Conservation (phyloP, 2,329 filamentous ascomycete genomes). For the Pseudophaeomoniella oleicola region DNA sequence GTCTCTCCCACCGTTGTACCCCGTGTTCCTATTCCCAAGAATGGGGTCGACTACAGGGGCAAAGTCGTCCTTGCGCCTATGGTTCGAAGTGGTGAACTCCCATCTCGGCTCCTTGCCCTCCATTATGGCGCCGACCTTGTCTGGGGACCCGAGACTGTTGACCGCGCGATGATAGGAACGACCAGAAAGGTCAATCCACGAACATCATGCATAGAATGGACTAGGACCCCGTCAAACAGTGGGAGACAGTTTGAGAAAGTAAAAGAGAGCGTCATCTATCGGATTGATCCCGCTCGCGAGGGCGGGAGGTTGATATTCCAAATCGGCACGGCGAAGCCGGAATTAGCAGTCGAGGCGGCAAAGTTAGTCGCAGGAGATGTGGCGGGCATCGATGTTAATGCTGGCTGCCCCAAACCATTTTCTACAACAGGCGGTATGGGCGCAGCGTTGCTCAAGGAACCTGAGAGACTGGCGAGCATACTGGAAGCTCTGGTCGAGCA, state of each 20-base stretch:
- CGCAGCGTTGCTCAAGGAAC: slow-evolving; percentile 71
- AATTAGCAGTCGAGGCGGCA: slow-evolving; percentile 70
- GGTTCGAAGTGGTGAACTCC: slow-evolving; percentile 93
- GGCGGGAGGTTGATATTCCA: slow-evolving; percentile 71
- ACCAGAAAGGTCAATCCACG: slow-evolving; percentile 60
- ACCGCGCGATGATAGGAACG: slow-evolving; percentile 80
- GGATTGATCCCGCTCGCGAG: slow-evolving; percentile 66
- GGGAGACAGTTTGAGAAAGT: slow-evolving; percentile 19
- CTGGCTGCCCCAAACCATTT: slow-evolving; percentile 96
- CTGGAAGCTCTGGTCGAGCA: slow-evolving; percentile 67
- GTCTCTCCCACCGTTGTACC: too few relatives aligned
- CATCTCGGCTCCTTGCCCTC: slow-evolving; percentile 73
- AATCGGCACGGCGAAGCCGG: slow-evolving; percentile 74
- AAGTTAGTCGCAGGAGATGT: slow-evolving; percentile 76
- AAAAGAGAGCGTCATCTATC: slow-evolving; percentile 63
- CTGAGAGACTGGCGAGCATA: slow-evolving; percentile 71
- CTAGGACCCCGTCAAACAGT: slow-evolving; percentile 58
- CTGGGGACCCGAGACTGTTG: slow-evolving; percentile 94
- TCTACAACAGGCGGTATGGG: slow-evolving; percentile 92
- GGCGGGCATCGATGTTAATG: slow-evolving; percentile 89
- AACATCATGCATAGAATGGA: slow-evolving; percentile 74
- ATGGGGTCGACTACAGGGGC: slow-evolving; percentile 84
- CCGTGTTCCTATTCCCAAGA: slow-evolving; percentile 68
- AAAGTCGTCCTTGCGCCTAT: slow-evolving; percentile 94
- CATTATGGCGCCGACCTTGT: slow-evolving; percentile 95